A percentile compares a stretch with the other conserved stretches of the same genome.
Evolutionary conservation across 768 basidiomycete genomes (phyloP).

Genomic region (Kwoniella europaea): DNA sequence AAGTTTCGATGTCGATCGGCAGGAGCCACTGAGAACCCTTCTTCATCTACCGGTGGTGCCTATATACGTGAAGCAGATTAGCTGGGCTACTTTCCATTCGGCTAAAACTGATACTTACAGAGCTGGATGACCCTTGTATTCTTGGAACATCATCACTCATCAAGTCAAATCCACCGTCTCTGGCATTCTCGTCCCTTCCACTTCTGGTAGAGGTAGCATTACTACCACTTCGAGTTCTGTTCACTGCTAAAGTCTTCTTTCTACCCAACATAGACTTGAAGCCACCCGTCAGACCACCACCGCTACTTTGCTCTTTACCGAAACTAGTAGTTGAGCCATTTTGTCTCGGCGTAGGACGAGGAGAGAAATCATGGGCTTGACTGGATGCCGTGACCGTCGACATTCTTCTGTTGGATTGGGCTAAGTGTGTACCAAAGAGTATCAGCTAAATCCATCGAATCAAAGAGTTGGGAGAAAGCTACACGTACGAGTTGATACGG

Average conservation of each 20-base stretch:
- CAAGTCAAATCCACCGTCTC: constrained; percentile 31
- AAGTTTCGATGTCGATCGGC: constrained; percentile 58
- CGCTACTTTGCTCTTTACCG: constrained; percentile 15
- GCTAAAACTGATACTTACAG: constrained; percentile 12
- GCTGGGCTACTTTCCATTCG: neutral
- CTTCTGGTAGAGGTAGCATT: constrained; percentile 46
- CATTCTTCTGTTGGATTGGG: constrained; percentile 32
- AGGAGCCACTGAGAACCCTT: constrained; percentile 60
- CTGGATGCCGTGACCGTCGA: constrained; percentile 30
- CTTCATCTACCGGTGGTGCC: constrained; percentile 54
- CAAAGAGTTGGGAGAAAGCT: neutral
- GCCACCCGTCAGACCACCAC: constrained; percentile 38
- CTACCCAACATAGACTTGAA: constrained; percentile 47
- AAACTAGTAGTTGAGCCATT: constrained; percentile 41
- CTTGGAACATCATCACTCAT: constrained; percentile 40
- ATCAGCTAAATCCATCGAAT: neutral
- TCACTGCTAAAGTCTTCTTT: constrained; percentile 34
- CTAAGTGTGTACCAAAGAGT: neutral
- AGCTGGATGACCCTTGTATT: constrained; percentile 19
- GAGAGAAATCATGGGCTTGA: constrained; percentile 40
- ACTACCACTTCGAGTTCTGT: constrained; percentile 39
- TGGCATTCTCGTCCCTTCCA: constrained; percentile 13
- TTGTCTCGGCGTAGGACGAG: constrained; percentile 32
- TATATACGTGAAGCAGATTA: neutral
- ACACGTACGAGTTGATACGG: constrained; percentile 40